These are phyloP conservation scores for Mercurialis annua DNA, from an alignment of 345 rosid genomes.

Conservation along the genomic window DNA sequence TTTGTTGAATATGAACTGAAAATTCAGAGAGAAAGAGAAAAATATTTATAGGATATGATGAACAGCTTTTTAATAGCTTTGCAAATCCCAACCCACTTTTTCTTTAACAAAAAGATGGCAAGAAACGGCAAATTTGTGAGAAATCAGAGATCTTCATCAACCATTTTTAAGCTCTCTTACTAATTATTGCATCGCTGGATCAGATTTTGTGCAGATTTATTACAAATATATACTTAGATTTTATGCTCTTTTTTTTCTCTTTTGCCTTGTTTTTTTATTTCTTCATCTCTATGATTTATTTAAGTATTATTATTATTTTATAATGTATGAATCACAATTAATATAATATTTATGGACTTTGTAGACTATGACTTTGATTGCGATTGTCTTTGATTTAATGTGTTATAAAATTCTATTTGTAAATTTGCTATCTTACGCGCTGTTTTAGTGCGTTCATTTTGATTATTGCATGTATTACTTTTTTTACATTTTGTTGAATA, in stretches of 20 bases:
- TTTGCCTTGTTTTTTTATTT: constrained; percentile 11
- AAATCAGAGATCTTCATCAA: constrained; percentile 47
- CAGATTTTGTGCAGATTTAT: constrained; percentile 75
- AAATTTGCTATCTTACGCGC: constrained; percentile 19
- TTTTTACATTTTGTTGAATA: no score
- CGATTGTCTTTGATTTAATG: constrained; percentile 37
- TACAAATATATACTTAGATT: constrained; percentile 58
- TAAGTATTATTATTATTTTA: constrained; percentile 6
- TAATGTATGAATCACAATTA: neutral
- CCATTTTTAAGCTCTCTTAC: constrained; percentile 42
- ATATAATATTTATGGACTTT: constrained; percentile 18
- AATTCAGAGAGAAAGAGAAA: no score
- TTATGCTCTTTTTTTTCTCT: constrained; percentile 40
- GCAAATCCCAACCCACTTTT: constrained; percentile 26
- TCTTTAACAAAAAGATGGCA: constrained; percentile 15
- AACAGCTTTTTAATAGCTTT: constrained; percentile 12
- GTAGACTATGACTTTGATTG: constrained; percentile 40
- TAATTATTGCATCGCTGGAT: constrained; percentile 92
- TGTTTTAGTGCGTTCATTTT: neutral
- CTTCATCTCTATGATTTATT: constrained; percentile 15
- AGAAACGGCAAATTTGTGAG: constrained; percentile 19
- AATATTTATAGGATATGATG: no score
- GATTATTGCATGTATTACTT: neutral
- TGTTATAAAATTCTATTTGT: constrained; percentile 11
- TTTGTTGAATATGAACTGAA: no score